Evolutionary conservation across 169 alveolate genomes (phyloP), one percentile per base, ranked within the genome.

Genomic region (Plasmodium ovale): DNA sequence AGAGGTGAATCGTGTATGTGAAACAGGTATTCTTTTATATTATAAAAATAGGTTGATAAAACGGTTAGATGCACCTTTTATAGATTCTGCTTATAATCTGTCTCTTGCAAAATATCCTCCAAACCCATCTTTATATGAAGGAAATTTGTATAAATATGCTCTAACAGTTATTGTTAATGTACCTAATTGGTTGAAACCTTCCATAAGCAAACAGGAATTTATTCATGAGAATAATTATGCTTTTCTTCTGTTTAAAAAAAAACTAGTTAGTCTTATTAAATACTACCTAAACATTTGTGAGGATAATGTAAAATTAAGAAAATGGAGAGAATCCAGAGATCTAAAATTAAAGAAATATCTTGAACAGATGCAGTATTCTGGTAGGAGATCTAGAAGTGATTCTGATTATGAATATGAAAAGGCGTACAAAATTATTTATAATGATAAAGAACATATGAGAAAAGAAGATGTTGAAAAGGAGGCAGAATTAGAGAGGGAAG

Each of bases 171-270:
- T 95, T 68, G 93, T 95, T 5, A 94, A 93, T 72, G 98, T 96
- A 10, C 98, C 98, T 0, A 94, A 94, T 70, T 96, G 98, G 98
- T 95, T 96, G 54, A 72, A 94, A 12, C 98, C 98, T 12, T 92
- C 98, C 23, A 91, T 94, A 47, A 95, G 93, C 51, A 96, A 96
- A 92, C 98, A 96, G 69, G 98, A 96, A 72, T 96, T 96, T 68
- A 88, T 95, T 0, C 97, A 95, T 44, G 98, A 96, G 82, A 93
- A 94, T 94, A 95, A 96, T 91, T 73, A 72, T 79, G 96, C 96
- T 31, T 96, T 93, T 87, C 87, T 94, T 44, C 94, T 92, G 47
- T 96, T 96, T 90, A 95, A 95, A 87, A 87, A 92, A n/a, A 89
- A 92, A 62, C 64, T 93, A 42, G 87, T 87, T 64, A 87, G 77